Base-by-base conservation (phyloP, 2,329 filamentous ascomycete genomes). In the Didymella glomerata region DNA sequence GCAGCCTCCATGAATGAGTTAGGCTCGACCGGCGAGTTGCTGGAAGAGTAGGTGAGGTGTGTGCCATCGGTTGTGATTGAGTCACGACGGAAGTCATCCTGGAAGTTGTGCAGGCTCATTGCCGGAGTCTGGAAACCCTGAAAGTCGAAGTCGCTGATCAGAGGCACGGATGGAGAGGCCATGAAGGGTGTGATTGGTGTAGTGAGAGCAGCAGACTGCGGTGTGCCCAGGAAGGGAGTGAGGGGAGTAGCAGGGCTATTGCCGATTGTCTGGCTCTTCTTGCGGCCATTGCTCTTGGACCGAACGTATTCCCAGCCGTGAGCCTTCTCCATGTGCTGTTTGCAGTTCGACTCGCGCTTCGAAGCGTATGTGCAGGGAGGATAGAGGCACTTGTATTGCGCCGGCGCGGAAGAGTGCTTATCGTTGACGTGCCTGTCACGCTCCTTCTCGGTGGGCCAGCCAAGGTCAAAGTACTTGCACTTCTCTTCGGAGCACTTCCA, bases 241-340 rank as follows among this genome's bases (percentile, higher is more conserved):
- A 74, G 68, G 20, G 76, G 75, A 32, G 70, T 70, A 13, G 65
- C 53, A 18, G 68, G 68, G 61, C 68, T 75, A 24, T 67, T 69
- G 36, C 66, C 66, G 42, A 58, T 53, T 16, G 68, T 61, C 22
- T 69, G 60, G 28, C 67, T 61, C 70, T 76, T 77, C 66, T 76
- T 77, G 36, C 72, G 69, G 52, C 91, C 90, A 73, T 96, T 97
- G 77, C 90, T 93, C 85, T 97, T 97, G 60, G 92, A 94, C 65
- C 94, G 90, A 54, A 93, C 85, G 68, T 97, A 97, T n/a, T 84
- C 84, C 90, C 92, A 97, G 58, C 89, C 89, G 72, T 98, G 93
- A 0, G 92, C 90, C 79, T 97, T 97, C 82, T 98, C 94, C 93
- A 97, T 97, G 80, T 98, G 93, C 78, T 97, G 94, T 77, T 97